These are phyloP conservation scores for Ensete glaucum DNA, from an alignment of 176 grass and related monocot genomes.

Conservation along the genomic window DNA sequence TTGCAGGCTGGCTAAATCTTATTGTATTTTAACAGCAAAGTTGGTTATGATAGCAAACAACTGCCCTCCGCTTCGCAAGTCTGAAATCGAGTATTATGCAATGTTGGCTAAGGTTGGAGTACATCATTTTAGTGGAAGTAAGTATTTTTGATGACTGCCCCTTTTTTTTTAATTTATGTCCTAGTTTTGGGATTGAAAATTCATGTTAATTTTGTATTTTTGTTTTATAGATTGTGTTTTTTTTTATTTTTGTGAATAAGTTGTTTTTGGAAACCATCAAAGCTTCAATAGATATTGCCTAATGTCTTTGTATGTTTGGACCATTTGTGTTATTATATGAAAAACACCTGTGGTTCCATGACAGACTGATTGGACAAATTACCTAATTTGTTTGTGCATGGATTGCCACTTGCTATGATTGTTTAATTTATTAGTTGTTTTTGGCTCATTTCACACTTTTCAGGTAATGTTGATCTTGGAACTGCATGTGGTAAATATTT, in stretches of 20 bases:
- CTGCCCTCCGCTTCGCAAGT: conserved; percentile 84
- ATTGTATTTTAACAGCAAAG: conserved; percentile 38
- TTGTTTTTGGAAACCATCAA: no score
- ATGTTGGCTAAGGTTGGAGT: conserved; percentile 90
- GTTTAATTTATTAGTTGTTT: no score
- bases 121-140: conserved; percentile 98
- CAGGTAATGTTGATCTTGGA: conserved; percentile 98
- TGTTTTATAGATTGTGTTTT: no score
- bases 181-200: not conserved
- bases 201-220: not conserved
- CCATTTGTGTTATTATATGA: no score
- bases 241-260: no score
- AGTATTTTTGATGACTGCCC: conserved; percentile 15
- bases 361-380: no score
- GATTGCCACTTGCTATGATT: no score
- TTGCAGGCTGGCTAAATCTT: not conserved
- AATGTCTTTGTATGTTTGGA: no score
- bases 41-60: conserved; percentile 86
- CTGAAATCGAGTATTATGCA: conserved; percentile 96
- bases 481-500: conserved; percentile 91
- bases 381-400: no score
- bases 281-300: no score
- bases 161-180: not conserved
- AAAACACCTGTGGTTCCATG: no score
- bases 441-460: not conserved